A percentile compares a stretch with the other conserved stretches of the same genome.
These are phyloP conservation scores for Moringa oleifera DNA, from an alignment of 345 rosid species.

Conservation along the genomic window DNA sequence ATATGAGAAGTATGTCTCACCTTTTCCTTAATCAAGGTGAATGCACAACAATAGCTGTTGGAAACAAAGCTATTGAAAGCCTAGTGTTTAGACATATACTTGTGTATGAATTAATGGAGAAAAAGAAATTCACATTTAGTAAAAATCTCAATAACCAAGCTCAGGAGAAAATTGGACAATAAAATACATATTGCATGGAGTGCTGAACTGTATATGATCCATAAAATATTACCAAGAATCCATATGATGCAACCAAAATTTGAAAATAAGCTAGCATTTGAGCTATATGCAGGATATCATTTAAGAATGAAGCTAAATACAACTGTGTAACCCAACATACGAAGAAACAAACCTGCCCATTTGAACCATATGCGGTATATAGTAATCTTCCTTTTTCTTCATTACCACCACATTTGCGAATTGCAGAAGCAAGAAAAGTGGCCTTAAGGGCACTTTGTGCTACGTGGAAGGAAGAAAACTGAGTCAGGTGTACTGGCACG, in stretches of 20 bases:
- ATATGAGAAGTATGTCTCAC: no score
- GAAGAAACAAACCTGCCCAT: slow-evolving; percentile 60
- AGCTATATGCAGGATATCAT: background rate
- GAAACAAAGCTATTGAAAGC: no score
- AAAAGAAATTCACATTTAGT: no score
- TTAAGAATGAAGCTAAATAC: background rate
- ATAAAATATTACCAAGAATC: no score
- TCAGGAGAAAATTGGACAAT: no score
- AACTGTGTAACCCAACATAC: slow-evolving; percentile 1
- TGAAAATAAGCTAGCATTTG: background rate
- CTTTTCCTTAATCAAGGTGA: no score
- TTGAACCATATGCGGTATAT: slow-evolving; percentile 81
- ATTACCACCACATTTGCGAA: slow-evolving; percentile 90
- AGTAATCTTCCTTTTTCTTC: slow-evolving; percentile 71
- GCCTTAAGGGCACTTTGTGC: slow-evolving; percentile 77
- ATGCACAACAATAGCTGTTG: no score
- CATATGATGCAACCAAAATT: background rate
- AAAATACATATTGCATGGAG: no score
- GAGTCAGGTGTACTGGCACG: background rate
- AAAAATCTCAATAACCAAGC: no score
- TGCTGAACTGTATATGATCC: no score
- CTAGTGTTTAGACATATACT: no score
- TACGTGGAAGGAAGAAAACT: slow-evolving; percentile 17
- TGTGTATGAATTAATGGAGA: no score
- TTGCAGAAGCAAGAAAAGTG: slow-evolving; percentile 79